Evolutionary conservation across 164 flowering plant genomes (phyloP).

Genomic region (Nelumbo lutea): DNA sequence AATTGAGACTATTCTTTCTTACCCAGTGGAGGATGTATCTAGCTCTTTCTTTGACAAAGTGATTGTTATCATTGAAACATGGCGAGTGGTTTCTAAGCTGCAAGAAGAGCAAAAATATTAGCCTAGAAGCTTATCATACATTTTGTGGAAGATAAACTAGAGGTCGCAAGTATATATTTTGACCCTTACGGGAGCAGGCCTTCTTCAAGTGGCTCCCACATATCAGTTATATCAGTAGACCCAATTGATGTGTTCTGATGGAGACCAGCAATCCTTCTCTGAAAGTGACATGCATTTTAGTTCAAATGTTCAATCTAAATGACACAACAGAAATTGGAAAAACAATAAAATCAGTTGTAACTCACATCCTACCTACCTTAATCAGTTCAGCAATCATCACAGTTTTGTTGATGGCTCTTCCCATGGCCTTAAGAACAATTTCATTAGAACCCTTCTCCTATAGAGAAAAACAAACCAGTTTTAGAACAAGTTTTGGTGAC

Average conservation of each 20-base stretch:
- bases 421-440: slow-evolving; percentile 67
- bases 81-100: slow-evolving; percentile 57
- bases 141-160: neutral
- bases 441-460: slow-evolving; percentile 51
- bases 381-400: slow-evolving; percentile 60
- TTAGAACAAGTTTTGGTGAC: neutral
- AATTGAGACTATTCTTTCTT: neutral
- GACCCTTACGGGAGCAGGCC: slow-evolving; percentile 56
- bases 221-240: slow-evolving; percentile 54
- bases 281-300: slow-evolving; percentile 3
- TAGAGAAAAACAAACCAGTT: neutral
- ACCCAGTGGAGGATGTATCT: slow-evolving; percentile 38
- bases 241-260: slow-evolving; percentile 53
- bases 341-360: neutral
- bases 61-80: slow-evolving; percentile 50
- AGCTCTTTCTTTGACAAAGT: slow-evolving; percentile 49
- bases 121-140: too few relatives aligned
- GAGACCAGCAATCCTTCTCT: slow-evolving; percentile 58
- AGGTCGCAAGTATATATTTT: neutral
- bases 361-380: slow-evolving; percentile 30
- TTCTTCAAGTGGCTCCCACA: slow-evolving; percentile 63
- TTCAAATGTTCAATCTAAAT: neutral
- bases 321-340: neutral
- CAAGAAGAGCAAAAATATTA: neutral
- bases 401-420: slow-evolving; percentile 66